Evolutionary conservation across 2,329 filamentous ascomycete genomes (phyloP), one percentile per base, ranked within the genome.

Genomic region (Thermothelomyces thermophilus): DNA sequence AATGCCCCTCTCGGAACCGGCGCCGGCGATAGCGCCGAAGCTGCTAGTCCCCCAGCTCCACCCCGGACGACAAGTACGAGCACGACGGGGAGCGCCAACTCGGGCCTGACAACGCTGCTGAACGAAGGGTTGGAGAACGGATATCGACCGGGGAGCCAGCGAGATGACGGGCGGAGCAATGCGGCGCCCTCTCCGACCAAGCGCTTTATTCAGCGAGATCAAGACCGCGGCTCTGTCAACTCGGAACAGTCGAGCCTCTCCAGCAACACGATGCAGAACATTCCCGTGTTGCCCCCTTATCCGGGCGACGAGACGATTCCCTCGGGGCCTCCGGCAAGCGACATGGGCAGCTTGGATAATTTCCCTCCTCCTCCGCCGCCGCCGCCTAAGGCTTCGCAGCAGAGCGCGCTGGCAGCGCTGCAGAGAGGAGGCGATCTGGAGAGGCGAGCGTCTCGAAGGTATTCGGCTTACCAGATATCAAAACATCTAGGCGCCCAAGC

Each of bases 391-490:
- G 86, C 89, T 46, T 87, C 87, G 60, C 83, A 90, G 60, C 87
- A 93, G 60, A 94, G 95, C 71, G 93, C 93, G 5, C 73, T 98
- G 46, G 89, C 89, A 42, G 90, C 90, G 44, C 69, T 98, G 57
- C 93, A 97, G 68, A 82, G 90, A 67, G 90, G 90, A 30, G 91
- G 91, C 17, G 90, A 96, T 58, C 72, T 98, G 43, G 93, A 98
- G 69, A 81, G 93, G 63, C 80, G 93, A 64, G 93, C 93, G 1
- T 98, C 93, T 13, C 79, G 91, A 58, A 78, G 93, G 62, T 98
- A 97, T 65, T 97, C 93, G 2, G 87, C 90, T 46, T 98, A 97
- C 65, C 93, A 98, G 63, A 95, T 98, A 59, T 88, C 89, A 40
- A 97, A 96, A 64, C 90, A 95, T 61, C 74, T 97, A 2, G 91